Conservation (phyloP, 805 yeast species). For the Priceomyces melissophilus region DNA sequence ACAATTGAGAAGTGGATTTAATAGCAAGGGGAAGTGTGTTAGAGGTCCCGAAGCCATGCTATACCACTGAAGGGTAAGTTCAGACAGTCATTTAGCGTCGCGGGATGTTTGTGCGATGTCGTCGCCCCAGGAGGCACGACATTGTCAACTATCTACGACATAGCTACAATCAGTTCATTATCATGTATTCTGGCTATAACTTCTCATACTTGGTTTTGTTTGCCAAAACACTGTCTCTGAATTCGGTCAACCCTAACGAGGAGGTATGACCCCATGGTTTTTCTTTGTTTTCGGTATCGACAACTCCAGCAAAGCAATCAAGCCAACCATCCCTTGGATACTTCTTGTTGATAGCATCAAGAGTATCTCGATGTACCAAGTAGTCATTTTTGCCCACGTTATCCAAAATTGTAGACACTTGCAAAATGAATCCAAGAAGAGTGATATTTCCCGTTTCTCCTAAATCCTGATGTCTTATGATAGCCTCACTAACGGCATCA, state of each 20-base stretch:
- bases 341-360: constrained; percentile 21
- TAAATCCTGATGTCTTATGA: constrained; percentile 33
- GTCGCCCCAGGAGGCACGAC: too few relatives aligned
- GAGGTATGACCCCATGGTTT: constrained; percentile 39
- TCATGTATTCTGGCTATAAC: too few relatives aligned
- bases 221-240: constrained; percentile 24
- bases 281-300: constrained; percentile 24
- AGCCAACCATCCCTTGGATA: constrained; percentile 28
- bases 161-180: too few relatives aligned
- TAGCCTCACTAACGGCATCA: constrained; percentile 34
- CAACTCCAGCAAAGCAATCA: constrained; percentile 27
- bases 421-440: constrained; percentile 28
- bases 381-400: constrained; percentile 27
- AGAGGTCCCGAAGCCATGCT: constrained; percentile 6
- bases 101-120: too few relatives aligned
- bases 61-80: too few relatives aligned
- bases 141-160: too few relatives aligned
- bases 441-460: constrained; percentile 32
- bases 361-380: constrained; percentile 24
- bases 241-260: constrained; percentile 26
- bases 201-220: constrained; percentile 22
- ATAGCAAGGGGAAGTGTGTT: constrained; percentile 48
- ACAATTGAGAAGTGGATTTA: constrained; percentile 63
- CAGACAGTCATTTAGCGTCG: too few relatives aligned
- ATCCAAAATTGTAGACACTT: constrained; percentile 31